Evolutionary conservation across 1,139 yeast species (phyloP).

Genomic region (Pichia sp.): DNA sequence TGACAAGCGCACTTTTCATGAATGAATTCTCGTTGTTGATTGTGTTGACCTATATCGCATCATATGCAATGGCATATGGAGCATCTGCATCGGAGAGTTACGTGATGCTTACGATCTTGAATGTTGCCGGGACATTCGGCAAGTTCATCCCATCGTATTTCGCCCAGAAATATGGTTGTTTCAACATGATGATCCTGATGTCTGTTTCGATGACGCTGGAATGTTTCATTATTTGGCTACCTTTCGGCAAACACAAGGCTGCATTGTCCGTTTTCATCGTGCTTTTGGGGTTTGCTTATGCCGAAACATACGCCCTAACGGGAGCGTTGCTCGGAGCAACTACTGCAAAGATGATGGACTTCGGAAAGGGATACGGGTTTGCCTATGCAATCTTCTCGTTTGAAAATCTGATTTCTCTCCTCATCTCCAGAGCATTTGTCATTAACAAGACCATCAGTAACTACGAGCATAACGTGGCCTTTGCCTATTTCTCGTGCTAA

Average conservation of each 20-base stretch:
- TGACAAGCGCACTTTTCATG: slow-evolving; percentile 25
- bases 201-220: slow-evolving; percentile 39
- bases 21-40: slow-evolving; percentile 28
- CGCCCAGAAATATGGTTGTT: slow-evolving; percentile 53
- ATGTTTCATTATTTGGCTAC: slow-evolving; percentile 45
- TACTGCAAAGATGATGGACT: slow-evolving; percentile 51
- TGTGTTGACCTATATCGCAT: slow-evolving; percentile 42
- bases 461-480: slow-evolving; percentile 35
- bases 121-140: slow-evolving; percentile 56
- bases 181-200: slow-evolving; percentile 49
- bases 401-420: slow-evolving; percentile 50
- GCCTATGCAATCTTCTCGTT: slow-evolving; percentile 62
- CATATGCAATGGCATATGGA: slow-evolving; percentile 52
- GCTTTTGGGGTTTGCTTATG: slow-evolving; percentile 38
- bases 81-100: slow-evolving; percentile 46
- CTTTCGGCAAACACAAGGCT: slow-evolving; percentile 40
- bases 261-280: slow-evolving; percentile 43
- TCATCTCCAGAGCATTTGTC: slow-evolving; percentile 50
- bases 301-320: slow-evolving; percentile 28
- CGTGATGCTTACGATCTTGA: slow-evolving; percentile 49
- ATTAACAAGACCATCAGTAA: slow-evolving; percentile 30
- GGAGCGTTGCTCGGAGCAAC: slow-evolving; percentile 54
- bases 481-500: slow-evolving; percentile 33
- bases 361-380: slow-evolving; percentile 68
- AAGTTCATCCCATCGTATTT: slow-evolving; percentile 51